A percentile compares a stretch with the other conserved stretches of the same genome.
These are phyloP conservation scores for Ceratobasidium theobromae DNA, from an alignment of 1,284 basidiomycete species.

Conservation along the genomic window DNA sequence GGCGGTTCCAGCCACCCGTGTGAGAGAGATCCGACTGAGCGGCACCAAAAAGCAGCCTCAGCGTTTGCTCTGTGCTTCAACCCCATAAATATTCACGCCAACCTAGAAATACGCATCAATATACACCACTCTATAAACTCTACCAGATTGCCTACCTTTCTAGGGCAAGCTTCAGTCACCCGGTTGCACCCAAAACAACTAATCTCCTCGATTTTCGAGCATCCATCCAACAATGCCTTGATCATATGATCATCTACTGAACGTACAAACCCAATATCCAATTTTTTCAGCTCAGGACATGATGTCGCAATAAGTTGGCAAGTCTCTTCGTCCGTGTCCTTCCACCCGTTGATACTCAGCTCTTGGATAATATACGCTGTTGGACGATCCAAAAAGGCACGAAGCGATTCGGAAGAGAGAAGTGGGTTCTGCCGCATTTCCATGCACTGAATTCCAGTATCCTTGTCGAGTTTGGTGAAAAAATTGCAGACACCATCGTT, in stretches of 20 bases:
- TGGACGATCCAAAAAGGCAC: slow-evolving; percentile 70
- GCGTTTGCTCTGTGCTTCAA: slow-evolving; percentile 36
- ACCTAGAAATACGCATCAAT: slow-evolving; percentile 14
- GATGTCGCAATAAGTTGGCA: slow-evolving; percentile 55
- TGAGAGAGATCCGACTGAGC: too few relatives aligned
- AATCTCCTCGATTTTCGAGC: slow-evolving; percentile 54
- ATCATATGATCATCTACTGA: slow-evolving; percentile 82
- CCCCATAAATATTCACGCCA: slow-evolving; percentile 37
- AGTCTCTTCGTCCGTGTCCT: slow-evolving; percentile 57
- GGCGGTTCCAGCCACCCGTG: too few relatives aligned
- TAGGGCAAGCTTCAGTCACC: slow-evolving; percentile 56
- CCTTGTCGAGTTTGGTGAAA: slow-evolving; percentile 51
- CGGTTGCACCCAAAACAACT: slow-evolving; percentile 73
- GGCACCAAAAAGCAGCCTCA: too few relatives aligned
- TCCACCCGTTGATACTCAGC: slow-evolving; percentile 80
- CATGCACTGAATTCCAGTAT: slow-evolving; percentile 40
- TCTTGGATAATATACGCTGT: slow-evolving; percentile 55
- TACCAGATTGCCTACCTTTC: slow-evolving; percentile 50
- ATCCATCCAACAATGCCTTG: slow-evolving; percentile 64
- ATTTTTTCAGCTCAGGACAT: slow-evolving; percentile 54
- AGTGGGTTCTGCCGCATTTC: slow-evolving; percentile 61
- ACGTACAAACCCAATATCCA: slow-evolving; percentile 90
- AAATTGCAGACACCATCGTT: slow-evolving; percentile 68
- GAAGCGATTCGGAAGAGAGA: slow-evolving; percentile 61
- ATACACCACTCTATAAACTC: neutral